Evolutionary conservation across 371 early-diverging fungal species (phyloP), one percentile per base, ranked within the genome.

Genomic region (Lichtheimia ramosa): DNA sequence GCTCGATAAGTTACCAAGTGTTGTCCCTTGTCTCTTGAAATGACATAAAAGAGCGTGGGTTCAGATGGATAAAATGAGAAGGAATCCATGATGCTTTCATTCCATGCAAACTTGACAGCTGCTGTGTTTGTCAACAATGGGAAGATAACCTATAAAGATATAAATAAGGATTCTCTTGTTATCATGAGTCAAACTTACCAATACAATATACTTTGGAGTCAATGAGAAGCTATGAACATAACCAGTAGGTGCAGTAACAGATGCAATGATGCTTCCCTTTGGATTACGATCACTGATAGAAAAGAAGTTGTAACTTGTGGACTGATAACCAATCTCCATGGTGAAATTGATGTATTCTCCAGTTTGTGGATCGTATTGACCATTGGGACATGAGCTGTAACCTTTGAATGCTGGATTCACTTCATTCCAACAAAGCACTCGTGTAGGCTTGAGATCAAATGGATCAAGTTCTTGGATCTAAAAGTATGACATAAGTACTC

Each of bases 401-500:
- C 92, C 92, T 60, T 78, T 85, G 66, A 92, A 89, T 21, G 68
- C 74, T 15, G 88, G 79, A 69, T 92, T 89, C 56, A 91, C 72
- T 53, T 84, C 82, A 34, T 80, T 75, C 81, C 88, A 87, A 20
- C 83, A 74, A 15, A 85, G 69, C 20, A 84, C 66, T n/a, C 84
- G 82, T 10, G 77, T 69, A 16, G 91, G 90, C 10, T 79, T 82
- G 61, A 93, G 68, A 56, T 88, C 91, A 60, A 81, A 82, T 15
- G 90, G 81, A 73, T 91, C 91, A 48, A 93, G 73, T 64, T 87
- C 88, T 60, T 90, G 89, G 53, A 91, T 67, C 67, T 85, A 34
- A 62, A 48, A 58, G 21, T n/a, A 58, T 42, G n/a, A 68, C 15
- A 28, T 41, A 10, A 25, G 20, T 18, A 24, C 18, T 23, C 28